Evolutionary conservation across 495 filamentous ascomycete genomes (phyloP), one percentile per base, ranked within the genome.

Genomic region (Poronia punctata): DNA sequence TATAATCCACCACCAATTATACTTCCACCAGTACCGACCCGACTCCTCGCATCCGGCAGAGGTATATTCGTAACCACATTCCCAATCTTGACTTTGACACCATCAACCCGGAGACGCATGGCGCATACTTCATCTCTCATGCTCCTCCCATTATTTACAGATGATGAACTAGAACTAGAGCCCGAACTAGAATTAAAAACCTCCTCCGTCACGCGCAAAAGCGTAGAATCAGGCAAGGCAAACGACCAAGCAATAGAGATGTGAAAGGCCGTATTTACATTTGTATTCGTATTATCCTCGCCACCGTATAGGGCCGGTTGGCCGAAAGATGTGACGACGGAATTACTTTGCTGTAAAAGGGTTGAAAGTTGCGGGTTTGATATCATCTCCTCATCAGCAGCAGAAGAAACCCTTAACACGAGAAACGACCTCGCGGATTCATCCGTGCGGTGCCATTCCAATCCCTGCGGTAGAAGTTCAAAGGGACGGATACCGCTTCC

Each of bases 401-500:
- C 15, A 31, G 32, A 41, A 3, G 18, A 43, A 15, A 84, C 65
- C 20, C 78, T 65, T 21, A 96, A 55, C 4, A 95, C 88, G 3
- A 95, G 71, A 54, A 98, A 98, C 71, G 88, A 94, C 11, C 92
- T 74, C 15, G 76, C 86, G 11, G 74, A 73, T 52, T 90, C 84
- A 21, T 71, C 52, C 21, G 59, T 67, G 46, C 49, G 66, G 48
- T 63, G 64, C 63, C 61, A 78, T 49, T 53, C 63, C 28, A 65
- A 54, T 9, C 41, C 46, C 23, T 29, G 11, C 21, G 50, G 46
- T 2, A 14, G 15, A 9, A 71, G 46, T 9, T 47, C 53, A 42
- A 70, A 75, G 38, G 63, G 64, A 7, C 43, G 37, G 8, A 65
- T 37, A 0, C 55, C 49, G 34, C 49, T 49, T 10, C 41, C 45